Evolutionary conservation across 768 basidiomycete genomes (phyloP).

Genomic region (Boletus subcaerulescens): DNA sequence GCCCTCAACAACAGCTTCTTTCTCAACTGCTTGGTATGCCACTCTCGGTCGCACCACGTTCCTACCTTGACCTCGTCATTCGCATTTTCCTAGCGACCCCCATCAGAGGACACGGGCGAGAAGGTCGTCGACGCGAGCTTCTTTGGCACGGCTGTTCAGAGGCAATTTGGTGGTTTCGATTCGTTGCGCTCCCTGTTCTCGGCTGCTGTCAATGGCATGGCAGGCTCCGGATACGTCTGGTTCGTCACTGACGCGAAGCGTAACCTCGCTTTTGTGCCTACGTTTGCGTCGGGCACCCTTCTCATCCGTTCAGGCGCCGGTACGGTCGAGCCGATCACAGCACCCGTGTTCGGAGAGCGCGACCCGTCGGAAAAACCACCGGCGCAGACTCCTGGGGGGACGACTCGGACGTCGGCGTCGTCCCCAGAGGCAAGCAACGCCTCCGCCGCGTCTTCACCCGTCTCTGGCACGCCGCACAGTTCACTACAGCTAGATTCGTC

Average conservation of each 20-base stretch:
- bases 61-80: too few species aligned
- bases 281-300: constrained; percentile 86
- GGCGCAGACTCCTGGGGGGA: background rate
- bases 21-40: constrained; percentile 75
- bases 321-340: constrained; percentile 23
- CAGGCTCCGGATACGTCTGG: constrained; percentile 83
- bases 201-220: constrained; percentile 75
- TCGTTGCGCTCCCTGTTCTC: constrained; percentile 74
- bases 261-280: constrained; percentile 72
- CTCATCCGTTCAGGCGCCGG: constrained; percentile 63
- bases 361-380: background rate
- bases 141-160: constrained; percentile 21
- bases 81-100: constrained; percentile 30
- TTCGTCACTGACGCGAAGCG: constrained; percentile 69
- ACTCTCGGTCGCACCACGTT: background rate
- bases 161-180: constrained; percentile 59
- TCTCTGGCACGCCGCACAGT: constrained; percentile 39
- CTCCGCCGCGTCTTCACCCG: constrained; percentile 38
- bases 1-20: constrained; percentile 97
- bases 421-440: constrained; percentile 27
- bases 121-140: constrained; percentile 10
- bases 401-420: constrained; percentile 24
- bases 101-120: constrained; percentile 25
- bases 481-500: constrained; percentile 30
- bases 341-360: constrained; percentile 31